phyloP scores from a whole-genome alignment of 306 rosid genomes.

The Vigna hirtella region DNA sequence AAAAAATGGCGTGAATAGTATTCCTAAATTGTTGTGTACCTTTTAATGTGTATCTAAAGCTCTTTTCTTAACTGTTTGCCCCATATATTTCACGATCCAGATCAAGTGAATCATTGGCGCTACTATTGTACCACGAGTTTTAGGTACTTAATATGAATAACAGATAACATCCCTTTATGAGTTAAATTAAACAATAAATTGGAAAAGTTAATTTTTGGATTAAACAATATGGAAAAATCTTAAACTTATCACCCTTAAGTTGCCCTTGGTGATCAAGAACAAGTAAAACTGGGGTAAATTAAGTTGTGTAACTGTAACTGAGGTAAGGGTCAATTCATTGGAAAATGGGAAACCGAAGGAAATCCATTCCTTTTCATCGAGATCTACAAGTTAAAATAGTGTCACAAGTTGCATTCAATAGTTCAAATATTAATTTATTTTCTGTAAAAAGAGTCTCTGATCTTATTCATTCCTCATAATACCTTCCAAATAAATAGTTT shows the following conservation, averaged over 20 bases:
- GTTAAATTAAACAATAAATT: neutral
- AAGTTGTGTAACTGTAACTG: slow-evolving; percentile 6
- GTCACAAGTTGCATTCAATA: slow-evolving; percentile 14
- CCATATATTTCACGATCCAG: neutral
- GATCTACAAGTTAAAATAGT: slow-evolving; percentile 26
- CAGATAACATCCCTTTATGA: neutral
- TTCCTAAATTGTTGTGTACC: neutral
- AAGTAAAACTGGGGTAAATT: slow-evolving; percentile 19
- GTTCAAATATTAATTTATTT: neutral
- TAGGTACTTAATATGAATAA: neutral
- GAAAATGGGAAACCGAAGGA: slow-evolving; percentile 35
- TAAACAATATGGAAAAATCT: neutral
- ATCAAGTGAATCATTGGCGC: neutral
- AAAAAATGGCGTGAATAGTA: neutral
- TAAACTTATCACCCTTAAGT: too few species aligned
- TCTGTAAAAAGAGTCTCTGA: too few species aligned
- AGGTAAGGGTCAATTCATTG: slow-evolving; percentile 25
- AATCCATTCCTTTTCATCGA: slow-evolving; percentile 40
- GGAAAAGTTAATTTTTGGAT: too few species aligned
- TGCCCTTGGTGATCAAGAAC: neutral
- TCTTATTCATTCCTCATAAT: too few species aligned
- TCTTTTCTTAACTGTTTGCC: neutral
- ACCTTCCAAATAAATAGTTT: neutral
- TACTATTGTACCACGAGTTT: neutral
- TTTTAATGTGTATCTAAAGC: neutral